Base-by-base conservation (phyloP, 371 early-diverging fungal genomes). In the Sporodiniella umbellata region DNA sequence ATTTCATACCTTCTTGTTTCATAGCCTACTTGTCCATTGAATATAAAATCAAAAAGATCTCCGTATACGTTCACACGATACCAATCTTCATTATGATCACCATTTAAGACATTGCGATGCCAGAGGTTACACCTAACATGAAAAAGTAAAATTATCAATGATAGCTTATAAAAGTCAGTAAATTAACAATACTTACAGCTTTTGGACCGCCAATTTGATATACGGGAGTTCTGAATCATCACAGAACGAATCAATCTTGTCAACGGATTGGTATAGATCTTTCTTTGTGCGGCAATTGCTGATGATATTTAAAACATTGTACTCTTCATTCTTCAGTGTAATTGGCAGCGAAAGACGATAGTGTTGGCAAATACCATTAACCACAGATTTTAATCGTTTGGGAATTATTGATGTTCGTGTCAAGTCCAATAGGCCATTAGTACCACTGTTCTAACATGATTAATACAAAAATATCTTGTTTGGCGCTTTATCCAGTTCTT, bases 261-360 rank as follows among this genome's bases (percentile, higher is more conserved):
- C 39, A 19, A 48, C 40, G 17, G 39, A 38, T 48, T 48, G 49
- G 49, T 48, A 48, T 17, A 48, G 49, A 48, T 3, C 28, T 48
- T 48, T 48, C 49, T 48, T 48, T 39, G 28, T 26, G 28, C 26
- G 49, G 26, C 40, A 48, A 25, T 48, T 48, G 38, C 38, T 48
- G n/a, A 39, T 48, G 49, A 48, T 39, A 48, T 48, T 48, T 48
- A 48, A 48, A 48, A 39, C 40, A 15, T 39, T 48, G 49, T 48
- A 48, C 49, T 48, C 48, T 48, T 48, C 28, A 39, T 39, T 48
- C 37, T 48, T 39, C 49, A 48, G 40, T 39, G 49, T 48, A 25
- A 48, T 48, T 48, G 49, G 49, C 49, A 48, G 49, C 24, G 39
- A 39, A 48, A 48, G 49, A 48, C 26, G 39, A 48, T 48, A 48